Evolutionary conservation across 108 stramenopile genomes (phyloP), one percentile per base, ranked within the genome.

Genomic region (Skeletonema menzelii): DNA sequence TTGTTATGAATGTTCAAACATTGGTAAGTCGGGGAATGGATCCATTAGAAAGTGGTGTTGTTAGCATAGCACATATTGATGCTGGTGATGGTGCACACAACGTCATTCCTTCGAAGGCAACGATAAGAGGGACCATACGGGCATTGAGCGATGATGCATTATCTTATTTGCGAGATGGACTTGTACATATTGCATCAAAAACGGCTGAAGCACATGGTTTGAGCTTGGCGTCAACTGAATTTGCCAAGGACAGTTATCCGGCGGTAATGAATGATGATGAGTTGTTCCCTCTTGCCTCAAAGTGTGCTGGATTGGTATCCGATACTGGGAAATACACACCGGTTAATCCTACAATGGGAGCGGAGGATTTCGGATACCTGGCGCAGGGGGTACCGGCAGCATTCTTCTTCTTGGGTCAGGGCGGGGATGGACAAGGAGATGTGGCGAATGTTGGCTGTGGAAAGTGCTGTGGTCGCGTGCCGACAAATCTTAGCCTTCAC

Each of bases 291-390:
- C 59, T 67, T 26, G 89, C 85, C 42, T 84, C 92, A 3, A 85
- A 82, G 46, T 86, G 93, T 17, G 94, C 89, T 8, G 88, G 85
- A 8, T 38, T 90, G 67, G 85, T 95, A 13, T 61, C 91, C 20
- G 70, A 73, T 13, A 70, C 62, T 26, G 86, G 84, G 5, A 44
- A 67, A 5, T 31, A 86, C 4, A 69, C 67, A 27, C 67, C 73
- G 8, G 80, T 88, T 40, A 89, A 91, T 56, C 94, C 92, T 3
- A 95, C 97, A 32, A 95, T 97, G 93, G 97, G 93, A 8, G 97
- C 85, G 4, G 97, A 97, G 80, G 97, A 97, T 63, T 97, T 97
- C 82, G 79, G 87, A 0, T 97, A 91, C 69, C 59, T 95, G 10
- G 91, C 93, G 0, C 85, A 96, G 44, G 65, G 69, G 14, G 80